phyloP scores from a whole-genome alignment of 2,329 filamentous ascomycete species.

The Gaeumannomyces sp. region DNA sequence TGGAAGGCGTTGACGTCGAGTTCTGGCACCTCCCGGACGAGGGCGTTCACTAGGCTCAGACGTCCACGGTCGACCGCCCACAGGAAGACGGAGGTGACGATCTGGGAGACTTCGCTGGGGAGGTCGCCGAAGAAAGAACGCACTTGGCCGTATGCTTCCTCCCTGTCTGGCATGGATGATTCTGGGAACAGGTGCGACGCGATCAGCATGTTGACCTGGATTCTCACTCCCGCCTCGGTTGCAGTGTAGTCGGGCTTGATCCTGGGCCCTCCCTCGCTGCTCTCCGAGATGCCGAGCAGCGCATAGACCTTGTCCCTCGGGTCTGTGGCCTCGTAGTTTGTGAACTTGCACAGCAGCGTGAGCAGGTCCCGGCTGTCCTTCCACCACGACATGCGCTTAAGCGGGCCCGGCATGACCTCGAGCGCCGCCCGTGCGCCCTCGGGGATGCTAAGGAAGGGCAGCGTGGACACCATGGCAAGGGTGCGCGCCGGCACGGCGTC shows the following conservation, averaged over 20 bases:
- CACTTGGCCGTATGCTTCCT: not conserved
- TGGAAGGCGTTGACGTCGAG: not conserved
- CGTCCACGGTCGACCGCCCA: not conserved
- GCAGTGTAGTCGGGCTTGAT: not conserved
- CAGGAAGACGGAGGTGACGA: not conserved
- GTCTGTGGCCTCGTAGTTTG: not conserved
- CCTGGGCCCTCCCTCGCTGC: too few relatives aligned
- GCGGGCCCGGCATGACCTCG: constrained; percentile 3
- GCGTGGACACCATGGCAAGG: constrained; percentile 2
- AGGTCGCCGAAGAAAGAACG: not conserved
- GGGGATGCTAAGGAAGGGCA: not conserved
- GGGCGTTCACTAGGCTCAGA: too few relatives aligned
- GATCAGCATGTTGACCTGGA: not conserved
- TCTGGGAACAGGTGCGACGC: not conserved
- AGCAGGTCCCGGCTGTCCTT: not conserved
- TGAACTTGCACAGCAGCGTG: not conserved
- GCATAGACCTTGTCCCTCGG: constrained; percentile 1
- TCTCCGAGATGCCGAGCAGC: not conserved
- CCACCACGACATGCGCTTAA: not conserved
- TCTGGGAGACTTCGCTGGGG: not conserved
- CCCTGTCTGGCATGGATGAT: not conserved
- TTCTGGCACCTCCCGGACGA: not conserved
- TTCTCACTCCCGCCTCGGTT: not conserved
- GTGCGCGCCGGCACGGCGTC: not conserved
- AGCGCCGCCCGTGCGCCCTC: not conserved